Evolutionary conservation across 73 alveolate genomes (phyloP).

Genomic region (Uronychia setigera): DNA sequence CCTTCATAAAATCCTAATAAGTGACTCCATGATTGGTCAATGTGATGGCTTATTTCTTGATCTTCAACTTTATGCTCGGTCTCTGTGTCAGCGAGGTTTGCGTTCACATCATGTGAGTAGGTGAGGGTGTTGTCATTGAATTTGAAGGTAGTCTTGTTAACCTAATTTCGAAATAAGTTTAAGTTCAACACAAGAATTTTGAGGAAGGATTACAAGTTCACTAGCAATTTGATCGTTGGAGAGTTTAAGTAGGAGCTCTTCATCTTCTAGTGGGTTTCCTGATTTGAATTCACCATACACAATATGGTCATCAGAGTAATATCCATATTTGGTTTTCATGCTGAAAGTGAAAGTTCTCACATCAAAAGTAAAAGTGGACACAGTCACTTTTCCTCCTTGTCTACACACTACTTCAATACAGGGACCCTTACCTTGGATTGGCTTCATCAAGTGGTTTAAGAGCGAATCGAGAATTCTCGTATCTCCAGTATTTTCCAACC

Average conservation of each 20-base stretch:
- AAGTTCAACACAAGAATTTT: too few relatives aligned
- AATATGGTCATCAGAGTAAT: slow-evolving; percentile 61
- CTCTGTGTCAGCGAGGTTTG: slow-evolving; percentile 35
- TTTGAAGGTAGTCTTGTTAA: slow-evolving; percentile 43
- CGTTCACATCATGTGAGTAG: slow-evolving; percentile 39
- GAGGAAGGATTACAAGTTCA: too few relatives aligned
- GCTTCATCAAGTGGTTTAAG: slow-evolving; percentile 50
- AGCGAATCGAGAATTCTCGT: slow-evolving; percentile 27
- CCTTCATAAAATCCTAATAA: too few relatives aligned
- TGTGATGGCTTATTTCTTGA: neutral
- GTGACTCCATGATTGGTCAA: slow-evolving; percentile 44
- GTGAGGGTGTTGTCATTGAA: slow-evolving; percentile 27
- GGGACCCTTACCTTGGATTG: slow-evolving; percentile 34
- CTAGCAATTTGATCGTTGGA: too few relatives aligned
- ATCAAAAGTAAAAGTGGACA: slow-evolving; percentile 24
- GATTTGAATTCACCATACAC: slow-evolving; percentile 55
- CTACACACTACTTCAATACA: neutral
- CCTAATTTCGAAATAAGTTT: too few relatives aligned
- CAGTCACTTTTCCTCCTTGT: slow-evolving; percentile 66
- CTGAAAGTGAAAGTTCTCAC: slow-evolving; percentile 53
- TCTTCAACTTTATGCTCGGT: slow-evolving; percentile 27
- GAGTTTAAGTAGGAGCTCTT: slow-evolving; percentile 32
- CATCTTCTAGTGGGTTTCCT: slow-evolving; percentile 46
- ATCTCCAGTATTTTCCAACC: slow-evolving; percentile 37
- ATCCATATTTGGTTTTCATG: slow-evolving; percentile 47